phyloP scores from a whole-genome alignment of 1,284 basidiomycete species.

The Ustilago vetiveriae region DNA sequence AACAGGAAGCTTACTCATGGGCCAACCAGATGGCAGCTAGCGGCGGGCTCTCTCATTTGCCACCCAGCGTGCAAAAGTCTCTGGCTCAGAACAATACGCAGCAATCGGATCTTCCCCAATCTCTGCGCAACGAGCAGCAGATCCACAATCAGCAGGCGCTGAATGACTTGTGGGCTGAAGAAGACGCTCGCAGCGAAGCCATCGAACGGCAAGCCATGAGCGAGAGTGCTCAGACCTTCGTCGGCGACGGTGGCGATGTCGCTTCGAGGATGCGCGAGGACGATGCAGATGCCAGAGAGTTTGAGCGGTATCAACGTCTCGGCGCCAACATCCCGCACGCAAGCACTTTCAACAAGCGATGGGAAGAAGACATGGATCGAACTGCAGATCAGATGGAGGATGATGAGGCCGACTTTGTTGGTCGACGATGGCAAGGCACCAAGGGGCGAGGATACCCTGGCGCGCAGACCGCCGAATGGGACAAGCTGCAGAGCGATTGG shows the following conservation, averaged over 20 bases:
- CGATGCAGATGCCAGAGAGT: slow-evolving; percentile 57
- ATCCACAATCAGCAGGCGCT: slow-evolving; percentile 39
- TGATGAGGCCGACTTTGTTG: slow-evolving; percentile 67
- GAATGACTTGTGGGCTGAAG: slow-evolving; percentile 64
- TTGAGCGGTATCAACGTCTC: slow-evolving; percentile 53
- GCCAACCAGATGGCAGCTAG: slow-evolving; percentile 43
- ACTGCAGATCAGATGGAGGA: slow-evolving; percentile 45
- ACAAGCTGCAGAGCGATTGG: slow-evolving; percentile 81
- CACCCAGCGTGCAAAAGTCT: slow-evolving; percentile 34
- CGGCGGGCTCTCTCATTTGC: slow-evolving; percentile 26
- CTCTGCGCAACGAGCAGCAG: slow-evolving; percentile 20
- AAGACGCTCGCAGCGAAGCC: slow-evolving; percentile 52
- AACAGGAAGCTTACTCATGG: slow-evolving; percentile 46
- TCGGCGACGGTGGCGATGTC: slow-evolving; percentile 62
- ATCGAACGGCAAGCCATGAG: slow-evolving; percentile 37
- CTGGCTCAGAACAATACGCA: slow-evolving; percentile 15
- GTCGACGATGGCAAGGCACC: slow-evolving; percentile 55
- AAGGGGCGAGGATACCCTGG: slow-evolving; percentile 50
- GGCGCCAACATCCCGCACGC: slow-evolving; percentile 51
- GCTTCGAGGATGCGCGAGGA: slow-evolving; percentile 60
- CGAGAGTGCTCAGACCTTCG: slow-evolving; percentile 39
- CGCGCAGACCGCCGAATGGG: slow-evolving; percentile 72
- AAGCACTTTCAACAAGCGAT: slow-evolving; percentile 30
- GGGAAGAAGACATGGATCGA: slow-evolving; percentile 53
- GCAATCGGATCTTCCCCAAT: slow-evolving; percentile 12